Conservation (phyloP, 768 basidiomycete genomes). For the Suillus subalutaceus region DNA sequence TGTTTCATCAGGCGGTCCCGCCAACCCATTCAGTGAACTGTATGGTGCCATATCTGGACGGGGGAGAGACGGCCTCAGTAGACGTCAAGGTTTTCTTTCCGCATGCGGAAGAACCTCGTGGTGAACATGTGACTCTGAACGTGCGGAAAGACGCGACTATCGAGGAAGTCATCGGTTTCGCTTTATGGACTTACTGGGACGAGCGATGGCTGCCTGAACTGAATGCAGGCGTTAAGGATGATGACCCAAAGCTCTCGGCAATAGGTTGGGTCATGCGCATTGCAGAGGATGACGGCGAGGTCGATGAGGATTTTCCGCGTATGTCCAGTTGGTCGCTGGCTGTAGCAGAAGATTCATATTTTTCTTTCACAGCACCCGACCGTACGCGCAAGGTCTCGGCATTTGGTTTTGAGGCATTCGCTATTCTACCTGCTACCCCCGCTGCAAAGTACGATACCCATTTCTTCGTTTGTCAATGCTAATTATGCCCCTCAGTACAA, state of each 20-base stretch:
- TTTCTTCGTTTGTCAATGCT: conserved; percentile 1
- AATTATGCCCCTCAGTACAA: conserved; percentile 42
- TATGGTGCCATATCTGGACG: conserved; percentile 88
- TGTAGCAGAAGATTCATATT: neutral
- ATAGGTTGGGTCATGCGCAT: conserved; percentile 93
- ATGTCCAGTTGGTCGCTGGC: conserved; percentile 16
- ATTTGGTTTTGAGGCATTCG: conserved; percentile 90
- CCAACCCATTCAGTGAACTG: conserved; percentile 87
- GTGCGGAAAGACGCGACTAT: conserved; percentile 89
- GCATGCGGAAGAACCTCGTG: conserved; percentile 61
- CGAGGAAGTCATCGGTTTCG: conserved; percentile 95
- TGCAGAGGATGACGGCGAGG: conserved; percentile 96
- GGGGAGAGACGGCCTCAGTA: conserved; percentile 58
- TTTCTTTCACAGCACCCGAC: conserved; percentile 75
- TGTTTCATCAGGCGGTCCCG: conserved; percentile 57
- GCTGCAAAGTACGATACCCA: conserved; percentile 57
- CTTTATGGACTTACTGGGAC: conserved; percentile 93
- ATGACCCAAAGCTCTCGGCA: conserved; percentile 72
- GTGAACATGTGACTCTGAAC: conserved; percentile 68
- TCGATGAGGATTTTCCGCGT: conserved; percentile 99
- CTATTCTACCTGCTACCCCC: conserved; percentile 75
- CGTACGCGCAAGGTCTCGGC: conserved; percentile 82
- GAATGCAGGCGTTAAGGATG: conserved; percentile 64
- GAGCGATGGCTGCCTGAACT: conserved; percentile 79
- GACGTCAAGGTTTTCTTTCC: conserved; percentile 86